Evolutionary conservation across 208 protist genomes (phyloP).

Genomic region (Herpetomonas samuelpessoai): DNA sequence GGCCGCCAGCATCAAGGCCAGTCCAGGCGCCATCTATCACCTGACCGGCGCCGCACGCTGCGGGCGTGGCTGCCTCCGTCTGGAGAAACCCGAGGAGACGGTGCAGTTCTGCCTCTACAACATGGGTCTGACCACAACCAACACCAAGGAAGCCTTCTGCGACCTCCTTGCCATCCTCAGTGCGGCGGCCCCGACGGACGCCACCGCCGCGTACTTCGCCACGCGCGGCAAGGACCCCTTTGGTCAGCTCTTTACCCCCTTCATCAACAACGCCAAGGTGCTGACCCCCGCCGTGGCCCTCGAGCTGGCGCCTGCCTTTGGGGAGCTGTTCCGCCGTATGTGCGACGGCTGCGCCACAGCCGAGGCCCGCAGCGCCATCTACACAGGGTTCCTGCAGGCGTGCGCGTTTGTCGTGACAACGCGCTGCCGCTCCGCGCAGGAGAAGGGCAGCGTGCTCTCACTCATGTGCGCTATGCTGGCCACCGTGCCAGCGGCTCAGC

Average conservation of each 20-base stretch:
- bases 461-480: conserved; percentile 48
- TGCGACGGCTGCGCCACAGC: conserved; percentile 15
- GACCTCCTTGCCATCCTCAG: conserved; percentile 64
- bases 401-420: conserved; percentile 41
- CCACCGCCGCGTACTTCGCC: conserved; percentile 31
- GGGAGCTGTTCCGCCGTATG: conserved; percentile 37
- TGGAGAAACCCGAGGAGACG: conserved; percentile 35
- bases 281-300: conserved; percentile 43
- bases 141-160: conserved; percentile 24
- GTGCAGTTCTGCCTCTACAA: conserved; percentile 66
- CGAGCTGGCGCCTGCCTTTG: conserved; percentile 40
- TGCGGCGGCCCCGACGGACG: conserved; percentile 29
- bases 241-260: conserved; percentile 58
- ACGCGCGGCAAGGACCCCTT: conserved; percentile 60
- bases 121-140: conserved; percentile 63
- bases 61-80: conserved; percentile 30
- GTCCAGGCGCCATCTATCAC: conserved; percentile 33
- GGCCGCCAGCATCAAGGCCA: conserved; percentile 41
- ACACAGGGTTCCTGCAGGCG: conserved; percentile 28
- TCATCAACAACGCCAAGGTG: conserved; percentile 65
- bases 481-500: conserved; percentile 19
- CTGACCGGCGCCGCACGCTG: conserved; percentile 40
- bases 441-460: conserved; percentile 70
- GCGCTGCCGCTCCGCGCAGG: conserved; percentile 61
- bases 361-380: background rate